phyloP scores from a whole-genome alignment of 352 stramenopile species.

The Globisporangium paroecandrum region DNA sequence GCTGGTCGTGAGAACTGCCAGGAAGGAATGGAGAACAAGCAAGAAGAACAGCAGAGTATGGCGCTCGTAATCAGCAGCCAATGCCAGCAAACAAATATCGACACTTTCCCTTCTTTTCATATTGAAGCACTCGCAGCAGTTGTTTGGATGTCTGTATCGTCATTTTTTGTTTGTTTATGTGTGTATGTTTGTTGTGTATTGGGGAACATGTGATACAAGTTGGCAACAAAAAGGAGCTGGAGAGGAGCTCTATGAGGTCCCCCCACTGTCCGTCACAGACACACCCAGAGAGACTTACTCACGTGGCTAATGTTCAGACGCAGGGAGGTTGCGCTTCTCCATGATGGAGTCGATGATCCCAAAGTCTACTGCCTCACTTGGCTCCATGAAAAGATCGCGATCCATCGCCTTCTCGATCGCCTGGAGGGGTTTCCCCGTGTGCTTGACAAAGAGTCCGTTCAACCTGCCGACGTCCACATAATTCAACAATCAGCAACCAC shows the following conservation, averaged over 20 bases:
- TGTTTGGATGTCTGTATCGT: background rate
- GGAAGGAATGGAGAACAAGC: background rate
- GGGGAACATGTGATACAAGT: background rate
- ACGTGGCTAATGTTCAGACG: conserved; percentile 11
- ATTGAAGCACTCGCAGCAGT: background rate
- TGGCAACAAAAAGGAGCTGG: background rate
- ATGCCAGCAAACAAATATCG: background rate
- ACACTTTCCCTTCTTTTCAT: background rate
- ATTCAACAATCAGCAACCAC: conserved; percentile 14
- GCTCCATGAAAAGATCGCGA: conserved; percentile 85
- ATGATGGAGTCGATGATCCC: conserved; percentile 85
- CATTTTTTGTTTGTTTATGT: background rate
- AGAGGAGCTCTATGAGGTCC: background rate
- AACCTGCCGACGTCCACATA: conserved; percentile 31
- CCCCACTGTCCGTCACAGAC: background rate
- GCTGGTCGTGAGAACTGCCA: background rate
- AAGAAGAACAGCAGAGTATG: background rate
- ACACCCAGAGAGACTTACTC: background rate
- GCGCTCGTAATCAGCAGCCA: conserved; percentile 8
- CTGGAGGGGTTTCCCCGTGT: conserved; percentile 72
- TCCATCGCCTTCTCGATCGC: conserved; percentile 87
- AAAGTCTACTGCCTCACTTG: conserved; percentile 67
- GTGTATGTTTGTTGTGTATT: background rate
- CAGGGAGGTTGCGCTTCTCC: conserved; percentile 39
- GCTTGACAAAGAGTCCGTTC: conserved; percentile 67